Percentiles rank a stretch among this genome's conserved stretches.
Conservation (phyloP, 2,329 filamentous ascomycete genomes). For the Zalaria obscura region DNA sequence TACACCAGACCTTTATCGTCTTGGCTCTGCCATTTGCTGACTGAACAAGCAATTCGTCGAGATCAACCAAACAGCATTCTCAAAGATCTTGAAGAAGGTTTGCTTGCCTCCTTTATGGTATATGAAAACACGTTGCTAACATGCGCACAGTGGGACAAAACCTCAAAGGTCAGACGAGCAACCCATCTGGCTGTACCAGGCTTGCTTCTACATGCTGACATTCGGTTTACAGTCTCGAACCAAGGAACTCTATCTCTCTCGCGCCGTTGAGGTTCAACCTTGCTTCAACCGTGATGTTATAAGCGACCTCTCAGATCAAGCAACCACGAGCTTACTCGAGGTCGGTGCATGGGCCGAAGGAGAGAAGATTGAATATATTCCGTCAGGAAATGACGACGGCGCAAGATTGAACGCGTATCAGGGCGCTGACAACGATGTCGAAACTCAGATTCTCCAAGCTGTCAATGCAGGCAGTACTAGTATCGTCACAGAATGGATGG, state of each 20-base stretch:
- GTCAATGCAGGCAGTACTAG: constrained; percentile 69
- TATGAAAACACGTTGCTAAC: constrained; percentile 20
- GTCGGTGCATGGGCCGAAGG: constrained; percentile 95
- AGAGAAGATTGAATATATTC: constrained; percentile 63
- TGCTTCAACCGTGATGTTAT: constrained; percentile 98
- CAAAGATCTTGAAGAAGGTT: constrained; percentile 94
- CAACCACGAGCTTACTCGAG: constrained; percentile 88
- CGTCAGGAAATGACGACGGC: constrained; percentile 14
- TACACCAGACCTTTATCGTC: constrained; percentile 17
- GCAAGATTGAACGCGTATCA: constrained; percentile 4
- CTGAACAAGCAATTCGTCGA: constrained; percentile 75
- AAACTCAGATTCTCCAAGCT: constrained; percentile 76
- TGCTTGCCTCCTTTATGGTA: constrained; percentile 10
- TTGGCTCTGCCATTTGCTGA: not conserved
- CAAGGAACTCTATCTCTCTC: constrained; percentile 90
- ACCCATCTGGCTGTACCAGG: not conserved
- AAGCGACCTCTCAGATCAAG: constrained; percentile 90
- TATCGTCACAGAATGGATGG: constrained; percentile 66
- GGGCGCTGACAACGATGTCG: constrained; percentile 60
- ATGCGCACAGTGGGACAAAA: constrained; percentile 75
- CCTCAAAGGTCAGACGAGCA: constrained; percentile 55
- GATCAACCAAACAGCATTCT: constrained; percentile 94
- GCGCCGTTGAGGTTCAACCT: constrained; percentile 92
- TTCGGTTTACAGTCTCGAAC: constrained; percentile 58
- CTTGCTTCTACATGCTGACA: constrained; percentile 9